phyloP scores from a whole-genome alignment of 371 early-diverging fungal species.

The Capillidium rhysosporum region DNA sequence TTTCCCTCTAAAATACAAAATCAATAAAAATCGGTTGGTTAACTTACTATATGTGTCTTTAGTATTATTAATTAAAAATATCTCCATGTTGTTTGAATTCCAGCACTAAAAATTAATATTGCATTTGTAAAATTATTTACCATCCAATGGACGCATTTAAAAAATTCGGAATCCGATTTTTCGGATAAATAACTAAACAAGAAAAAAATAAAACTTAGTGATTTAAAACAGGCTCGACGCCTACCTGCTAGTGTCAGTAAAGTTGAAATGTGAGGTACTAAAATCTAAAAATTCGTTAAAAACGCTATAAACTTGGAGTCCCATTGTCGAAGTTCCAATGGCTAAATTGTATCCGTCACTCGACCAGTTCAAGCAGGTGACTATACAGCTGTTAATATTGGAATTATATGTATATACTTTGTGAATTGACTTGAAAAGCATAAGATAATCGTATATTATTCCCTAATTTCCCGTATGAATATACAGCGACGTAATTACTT shows the following conservation, averaged over 20 bases:
- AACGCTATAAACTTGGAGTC: neutral
- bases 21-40: neutral
- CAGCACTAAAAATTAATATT: neutral
- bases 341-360: neutral
- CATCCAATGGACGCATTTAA: neutral
- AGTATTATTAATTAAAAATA: neutral
- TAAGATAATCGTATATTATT: neutral
- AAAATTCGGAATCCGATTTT: neutral
- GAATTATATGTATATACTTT: neutral
- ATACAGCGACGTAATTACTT: neutral
- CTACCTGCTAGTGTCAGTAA: too few relatives aligned
- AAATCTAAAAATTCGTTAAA: neutral
- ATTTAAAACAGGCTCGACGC: too few relatives aligned
- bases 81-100: neutral
- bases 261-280: neutral
- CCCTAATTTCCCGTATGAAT: neutral
- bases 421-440: neutral
- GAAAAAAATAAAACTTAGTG: neutral
- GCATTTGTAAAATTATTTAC: neutral
- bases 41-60: neutral
- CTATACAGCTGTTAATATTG: neutral
- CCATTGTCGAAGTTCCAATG: slow-evolving; percentile 1
- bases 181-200: neutral
- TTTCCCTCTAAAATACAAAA: neutral
- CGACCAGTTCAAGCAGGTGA: slow-evolving; percentile 3